Conservation (phyloP, 805 yeast species). For the Saccharomyces mikatae region DNA sequence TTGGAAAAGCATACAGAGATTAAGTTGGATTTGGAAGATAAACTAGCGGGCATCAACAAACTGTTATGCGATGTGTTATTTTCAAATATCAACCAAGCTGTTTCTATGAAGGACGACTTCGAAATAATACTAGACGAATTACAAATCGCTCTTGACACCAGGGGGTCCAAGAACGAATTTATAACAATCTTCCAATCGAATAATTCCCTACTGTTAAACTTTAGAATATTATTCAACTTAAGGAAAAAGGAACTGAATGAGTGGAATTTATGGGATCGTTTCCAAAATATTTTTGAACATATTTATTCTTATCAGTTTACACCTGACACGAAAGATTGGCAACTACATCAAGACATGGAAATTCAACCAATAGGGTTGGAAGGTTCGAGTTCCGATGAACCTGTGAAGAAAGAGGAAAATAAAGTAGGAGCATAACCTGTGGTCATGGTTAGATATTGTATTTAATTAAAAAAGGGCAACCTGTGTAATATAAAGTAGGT, state of each 20-base stretch:
- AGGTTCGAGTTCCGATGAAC: neutral
- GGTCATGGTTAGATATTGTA: neutral
- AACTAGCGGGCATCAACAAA: constrained; percentile 19
- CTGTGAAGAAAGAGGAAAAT: neutral
- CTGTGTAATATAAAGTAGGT: neutral
- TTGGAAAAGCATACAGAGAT: constrained; percentile 24
- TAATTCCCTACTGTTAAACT: constrained; percentile 20
- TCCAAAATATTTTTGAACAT: constrained; percentile 16
- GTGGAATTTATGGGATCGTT: constrained; percentile 17
- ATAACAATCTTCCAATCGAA: constrained; percentile 22
- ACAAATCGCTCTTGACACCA: constrained; percentile 17
- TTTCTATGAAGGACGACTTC: constrained; percentile 12
- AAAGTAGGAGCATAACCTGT: neutral
- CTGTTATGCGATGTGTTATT: constrained; percentile 10
- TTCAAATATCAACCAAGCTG: neutral
- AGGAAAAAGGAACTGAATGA: constrained; percentile 13
- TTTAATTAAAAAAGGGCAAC: neutral
- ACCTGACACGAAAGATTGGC: constrained; percentile 18
- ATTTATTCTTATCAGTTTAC: constrained; percentile 18
- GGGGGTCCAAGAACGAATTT: constrained; percentile 23
- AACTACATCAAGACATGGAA: neutral
- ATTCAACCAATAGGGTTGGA: neutral
- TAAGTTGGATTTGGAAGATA: constrained; percentile 22
- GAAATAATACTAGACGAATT: constrained; percentile 25
- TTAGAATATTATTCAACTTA: constrained; percentile 22